These are phyloP conservation scores for Dendrocalamus sinicus DNA, from an alignment of 176 grass and related monocot species.

Conservation along the genomic window DNA sequence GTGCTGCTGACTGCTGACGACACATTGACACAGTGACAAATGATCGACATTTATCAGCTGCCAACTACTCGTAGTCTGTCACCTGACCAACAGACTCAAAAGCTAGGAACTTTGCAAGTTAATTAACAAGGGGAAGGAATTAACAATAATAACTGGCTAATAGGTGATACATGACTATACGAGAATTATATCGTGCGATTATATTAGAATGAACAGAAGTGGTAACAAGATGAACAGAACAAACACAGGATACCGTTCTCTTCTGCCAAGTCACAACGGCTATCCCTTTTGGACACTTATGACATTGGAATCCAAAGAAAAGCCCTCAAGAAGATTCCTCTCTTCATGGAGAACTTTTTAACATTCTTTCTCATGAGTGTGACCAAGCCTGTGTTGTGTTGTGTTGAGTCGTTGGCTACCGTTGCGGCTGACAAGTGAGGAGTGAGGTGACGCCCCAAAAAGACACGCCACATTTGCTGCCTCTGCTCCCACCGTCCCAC, in stretches of 20 bases:
- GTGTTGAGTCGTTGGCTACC: background rate
- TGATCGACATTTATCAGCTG: slow-evolving; percentile 22
- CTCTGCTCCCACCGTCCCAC: background rate
- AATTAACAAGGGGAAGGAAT: background rate
- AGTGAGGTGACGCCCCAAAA: background rate
- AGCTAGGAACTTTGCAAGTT: background rate
- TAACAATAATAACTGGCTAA: background rate
- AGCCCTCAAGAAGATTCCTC: slow-evolving; percentile 31
- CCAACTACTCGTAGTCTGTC: background rate
- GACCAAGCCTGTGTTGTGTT: background rate
- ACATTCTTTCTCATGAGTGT: background rate
- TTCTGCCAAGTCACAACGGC: background rate
- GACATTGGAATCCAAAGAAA: slow-evolving; percentile 42
- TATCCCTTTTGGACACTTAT: slow-evolving; percentile 33
- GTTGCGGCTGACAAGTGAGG: background rate
- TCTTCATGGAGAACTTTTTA: background rate
- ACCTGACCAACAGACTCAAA: background rate
- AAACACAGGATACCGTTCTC: slow-evolving; percentile 3
- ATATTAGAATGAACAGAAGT: background rate
- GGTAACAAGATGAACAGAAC: background rate
- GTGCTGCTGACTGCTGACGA: background rate
- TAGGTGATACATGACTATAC: background rate
- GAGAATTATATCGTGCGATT: too few species aligned
- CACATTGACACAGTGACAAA: slow-evolving; percentile 16
- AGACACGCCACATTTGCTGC: slow-evolving; percentile 16